A percentile compares a stretch with the other conserved stretches of the same genome.
Evolutionary conservation across 495 filamentous ascomycete species (phyloP).

Genomic region (Talaromyces stipitatus): DNA sequence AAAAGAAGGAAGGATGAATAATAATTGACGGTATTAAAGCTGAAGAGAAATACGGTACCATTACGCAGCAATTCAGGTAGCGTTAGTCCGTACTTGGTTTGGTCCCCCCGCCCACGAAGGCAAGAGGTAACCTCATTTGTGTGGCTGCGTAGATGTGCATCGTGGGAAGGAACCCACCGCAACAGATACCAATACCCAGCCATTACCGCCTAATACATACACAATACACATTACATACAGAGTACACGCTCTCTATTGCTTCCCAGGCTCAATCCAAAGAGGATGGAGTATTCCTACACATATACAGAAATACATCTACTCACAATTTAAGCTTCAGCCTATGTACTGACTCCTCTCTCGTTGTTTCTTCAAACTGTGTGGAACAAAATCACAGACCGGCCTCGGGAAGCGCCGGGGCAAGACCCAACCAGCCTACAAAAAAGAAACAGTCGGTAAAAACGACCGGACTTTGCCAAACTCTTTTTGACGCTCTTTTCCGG

Average conservation of each 20-base stretch:
- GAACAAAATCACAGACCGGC: not conserved
- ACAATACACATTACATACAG: not conserved
- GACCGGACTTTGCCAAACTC: not conserved
- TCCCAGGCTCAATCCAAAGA: too few relatives aligned
- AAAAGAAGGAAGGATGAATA: slow-evolving; percentile 1
- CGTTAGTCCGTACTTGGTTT: not conserved
- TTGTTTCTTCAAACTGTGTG: not conserved
- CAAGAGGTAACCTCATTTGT: not conserved
- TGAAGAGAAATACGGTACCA: not conserved
- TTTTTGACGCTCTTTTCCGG: not conserved
- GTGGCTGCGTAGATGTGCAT: not conserved
- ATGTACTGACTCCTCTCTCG: not conserved
- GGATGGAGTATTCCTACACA: too few relatives aligned
- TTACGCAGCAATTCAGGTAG: not conserved
- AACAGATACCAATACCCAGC: not conserved
- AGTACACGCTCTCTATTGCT: not conserved
- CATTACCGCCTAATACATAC: not conserved
- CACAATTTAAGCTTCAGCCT: not conserved
- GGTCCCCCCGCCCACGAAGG: not conserved
- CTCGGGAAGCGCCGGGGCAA: slow-evolving; percentile 2
- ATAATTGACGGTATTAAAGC: not conserved
- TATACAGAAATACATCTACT: too few relatives aligned
- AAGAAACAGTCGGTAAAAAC: not conserved
- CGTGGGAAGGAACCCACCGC: slow-evolving; percentile 4
- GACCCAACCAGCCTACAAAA: too few relatives aligned